These are phyloP conservation scores for Cadophora sp. DNA, from an alignment of 2,329 filamentous ascomycete genomes.

Conservation along the genomic window DNA sequence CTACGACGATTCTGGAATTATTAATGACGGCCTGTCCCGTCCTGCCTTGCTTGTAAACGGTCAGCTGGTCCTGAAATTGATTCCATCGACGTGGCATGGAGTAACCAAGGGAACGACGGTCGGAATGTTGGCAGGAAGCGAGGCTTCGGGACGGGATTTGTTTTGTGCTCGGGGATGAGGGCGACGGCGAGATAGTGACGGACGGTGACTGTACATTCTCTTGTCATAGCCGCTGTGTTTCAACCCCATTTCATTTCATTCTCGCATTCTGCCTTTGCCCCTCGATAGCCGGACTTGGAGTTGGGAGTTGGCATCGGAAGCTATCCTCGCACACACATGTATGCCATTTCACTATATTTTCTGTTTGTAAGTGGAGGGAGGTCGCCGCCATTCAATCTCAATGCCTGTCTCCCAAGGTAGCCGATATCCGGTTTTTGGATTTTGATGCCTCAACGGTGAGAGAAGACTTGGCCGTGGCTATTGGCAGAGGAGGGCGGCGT, in stretches of 20 bases:
- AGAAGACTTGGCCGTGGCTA: neutral
- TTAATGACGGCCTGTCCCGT: neutral
- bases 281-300: neutral
- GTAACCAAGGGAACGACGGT: neutral
- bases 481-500: neutral
- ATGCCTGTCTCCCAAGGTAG: neutral
- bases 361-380: neutral
- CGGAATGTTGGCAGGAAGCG: neutral
- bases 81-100: neutral
- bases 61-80: neutral
- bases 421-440: conserved; percentile 1
- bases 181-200: neutral
- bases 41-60: neutral
- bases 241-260: neutral
- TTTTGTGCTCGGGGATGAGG: neutral
- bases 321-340: neutral
- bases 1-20: neutral
- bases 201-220: neutral
- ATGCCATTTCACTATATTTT: neutral
- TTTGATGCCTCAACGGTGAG: neutral
- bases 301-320: too few relatives aligned
- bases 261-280: neutral
- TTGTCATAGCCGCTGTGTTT: neutral
- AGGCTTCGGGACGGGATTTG: neutral
- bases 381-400: neutral